These are phyloP conservation scores for Tillandsia fasciculata DNA, from an alignment of 176 grass and related monocot species.

Conservation along the genomic window DNA sequence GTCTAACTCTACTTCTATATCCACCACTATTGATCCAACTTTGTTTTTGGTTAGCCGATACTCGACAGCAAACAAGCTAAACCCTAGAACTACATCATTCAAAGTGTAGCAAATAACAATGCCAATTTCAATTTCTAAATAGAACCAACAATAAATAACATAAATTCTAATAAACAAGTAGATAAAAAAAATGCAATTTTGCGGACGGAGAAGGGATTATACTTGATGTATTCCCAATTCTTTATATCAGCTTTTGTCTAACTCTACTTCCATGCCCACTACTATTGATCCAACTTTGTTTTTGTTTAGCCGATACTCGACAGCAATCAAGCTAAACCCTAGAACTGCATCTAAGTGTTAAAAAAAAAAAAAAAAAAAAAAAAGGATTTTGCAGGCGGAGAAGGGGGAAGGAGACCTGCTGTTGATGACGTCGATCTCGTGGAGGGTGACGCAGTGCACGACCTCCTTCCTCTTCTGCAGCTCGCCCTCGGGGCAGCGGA, in stretches of 20 bases:
- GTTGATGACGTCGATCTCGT: conserved; percentile 99
- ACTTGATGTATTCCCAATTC: too few relatives aligned
- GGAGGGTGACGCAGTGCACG: conserved; percentile 85
- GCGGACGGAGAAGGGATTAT: neutral
- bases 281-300: neutral
- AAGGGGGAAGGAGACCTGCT: conserved; percentile 45
- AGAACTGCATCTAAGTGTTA: neutral
- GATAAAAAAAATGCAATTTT: neutral
- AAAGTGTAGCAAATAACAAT: too few relatives aligned
- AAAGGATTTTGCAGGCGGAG: neutral
- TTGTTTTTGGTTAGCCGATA: too few relatives aligned
- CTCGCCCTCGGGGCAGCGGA: conserved; percentile 90
- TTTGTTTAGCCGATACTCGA: too few relatives aligned
- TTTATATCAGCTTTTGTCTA: neutral
- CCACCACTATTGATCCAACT: neutral
- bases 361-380: neutral
- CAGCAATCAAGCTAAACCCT: neutral
- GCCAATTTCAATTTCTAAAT: too few relatives aligned
- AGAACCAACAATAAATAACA: too few relatives aligned
- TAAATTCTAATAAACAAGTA: neutral
- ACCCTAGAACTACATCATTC: too few relatives aligned
- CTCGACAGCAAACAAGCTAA: too few relatives aligned
- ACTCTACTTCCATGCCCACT: neutral
- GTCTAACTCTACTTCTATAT: neutral
- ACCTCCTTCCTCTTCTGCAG: conserved; percentile 97